A percentile compares a stretch with the other conserved stretches of the same genome.
Conservation (phyloP, 805 yeast genomes). For the Spathaspora hagerdaliae region DNA sequence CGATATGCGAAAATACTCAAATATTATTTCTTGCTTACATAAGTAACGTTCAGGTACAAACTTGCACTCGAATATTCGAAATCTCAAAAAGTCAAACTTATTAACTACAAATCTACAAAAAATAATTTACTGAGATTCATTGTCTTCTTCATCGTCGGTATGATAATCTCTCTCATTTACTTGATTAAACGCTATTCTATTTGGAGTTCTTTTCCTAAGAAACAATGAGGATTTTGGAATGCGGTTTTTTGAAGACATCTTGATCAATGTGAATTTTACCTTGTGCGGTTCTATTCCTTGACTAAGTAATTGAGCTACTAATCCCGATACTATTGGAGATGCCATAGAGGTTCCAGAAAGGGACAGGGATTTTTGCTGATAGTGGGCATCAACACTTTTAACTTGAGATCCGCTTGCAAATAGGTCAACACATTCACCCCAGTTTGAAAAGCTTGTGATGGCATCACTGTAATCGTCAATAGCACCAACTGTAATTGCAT, state of each 20-base stretch:
- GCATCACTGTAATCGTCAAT: constrained; percentile 69
- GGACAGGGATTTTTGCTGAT: constrained; percentile 18
- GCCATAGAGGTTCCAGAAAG: constrained; percentile 82
- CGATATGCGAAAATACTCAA: too few relatives aligned
- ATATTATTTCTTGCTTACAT: too few relatives aligned
- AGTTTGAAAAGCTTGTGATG: constrained; percentile 76
- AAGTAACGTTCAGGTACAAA: too few relatives aligned
- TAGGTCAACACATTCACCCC: constrained; percentile 85
- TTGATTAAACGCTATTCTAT: constrained; percentile 43
- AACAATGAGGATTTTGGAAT: constrained; percentile 45
- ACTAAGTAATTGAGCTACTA: constrained; percentile 52
- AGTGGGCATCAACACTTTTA: constrained; percentile 45
- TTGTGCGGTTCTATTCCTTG: constrained; percentile 44
- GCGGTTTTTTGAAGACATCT: constrained; percentile 42
- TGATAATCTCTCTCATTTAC: constrained; percentile 11
- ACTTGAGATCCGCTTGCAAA: constrained; percentile 79
- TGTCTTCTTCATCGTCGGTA: constrained; percentile 2
- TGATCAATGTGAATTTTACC: constrained; percentile 39
- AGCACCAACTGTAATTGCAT: constrained; percentile 82
- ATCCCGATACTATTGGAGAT: constrained; percentile 66
- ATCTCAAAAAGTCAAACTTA: too few relatives aligned
- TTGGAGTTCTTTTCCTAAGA: constrained; percentile 55
- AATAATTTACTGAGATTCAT: too few relatives aligned
- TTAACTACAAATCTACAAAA: too few relatives aligned
- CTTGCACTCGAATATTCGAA: too few relatives aligned